Percentiles rank a stretch among this genome's conserved stretches.
Conservation (phyloP, 2,329 filamentous ascomycete genomes). For the Parastagonospora avenae region DNA sequence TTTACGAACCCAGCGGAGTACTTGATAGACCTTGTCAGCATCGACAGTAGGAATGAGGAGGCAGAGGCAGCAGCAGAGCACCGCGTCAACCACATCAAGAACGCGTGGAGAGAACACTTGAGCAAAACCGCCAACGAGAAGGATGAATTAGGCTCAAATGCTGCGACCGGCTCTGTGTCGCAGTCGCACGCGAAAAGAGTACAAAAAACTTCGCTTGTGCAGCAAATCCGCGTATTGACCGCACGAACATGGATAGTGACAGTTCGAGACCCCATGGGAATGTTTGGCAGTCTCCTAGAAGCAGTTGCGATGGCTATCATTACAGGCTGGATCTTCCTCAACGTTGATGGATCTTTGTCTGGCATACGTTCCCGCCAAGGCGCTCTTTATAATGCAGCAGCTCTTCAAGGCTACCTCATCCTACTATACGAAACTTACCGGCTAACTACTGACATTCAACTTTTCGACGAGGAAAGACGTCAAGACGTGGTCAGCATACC, state of each 20-base stretch:
- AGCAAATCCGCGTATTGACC: conserved; percentile 70
- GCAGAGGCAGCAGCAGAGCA: conserved; percentile 64
- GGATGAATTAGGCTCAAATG: background rate
- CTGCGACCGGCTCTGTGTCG: conserved; percentile 2
- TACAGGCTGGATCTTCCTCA: conserved; percentile 73
- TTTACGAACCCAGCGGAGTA: conserved; percentile 82
- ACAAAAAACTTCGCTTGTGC: conserved; percentile 62
- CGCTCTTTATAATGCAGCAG: conserved; percentile 72
- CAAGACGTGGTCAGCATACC: conserved; percentile 74
- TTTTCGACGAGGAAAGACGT: conserved; percentile 76
- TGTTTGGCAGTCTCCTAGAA: conserved; percentile 72
- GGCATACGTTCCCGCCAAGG: conserved; percentile 77
- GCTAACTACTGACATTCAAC: conserved; percentile 73
- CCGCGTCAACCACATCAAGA: conserved; percentile 66
- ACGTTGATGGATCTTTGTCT: conserved; percentile 67
- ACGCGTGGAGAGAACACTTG: conserved; percentile 58
- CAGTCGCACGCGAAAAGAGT: conserved; percentile 21
- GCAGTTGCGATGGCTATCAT: conserved; percentile 73
- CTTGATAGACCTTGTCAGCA: conserved; percentile 73
- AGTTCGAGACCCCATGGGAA: conserved; percentile 76
- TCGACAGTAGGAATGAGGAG: conserved; percentile 73
- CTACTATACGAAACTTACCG: conserved; percentile 78
- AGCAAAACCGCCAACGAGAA: conserved; percentile 19
- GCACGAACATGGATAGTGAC: conserved; percentile 73
- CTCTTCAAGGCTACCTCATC: conserved; percentile 76